A percentile compares a stretch with the other conserved stretches of the same genome.
Conservation (phyloP, 2,329 filamentous ascomycete species). For the Drechslerella stenobrocha region DNA sequence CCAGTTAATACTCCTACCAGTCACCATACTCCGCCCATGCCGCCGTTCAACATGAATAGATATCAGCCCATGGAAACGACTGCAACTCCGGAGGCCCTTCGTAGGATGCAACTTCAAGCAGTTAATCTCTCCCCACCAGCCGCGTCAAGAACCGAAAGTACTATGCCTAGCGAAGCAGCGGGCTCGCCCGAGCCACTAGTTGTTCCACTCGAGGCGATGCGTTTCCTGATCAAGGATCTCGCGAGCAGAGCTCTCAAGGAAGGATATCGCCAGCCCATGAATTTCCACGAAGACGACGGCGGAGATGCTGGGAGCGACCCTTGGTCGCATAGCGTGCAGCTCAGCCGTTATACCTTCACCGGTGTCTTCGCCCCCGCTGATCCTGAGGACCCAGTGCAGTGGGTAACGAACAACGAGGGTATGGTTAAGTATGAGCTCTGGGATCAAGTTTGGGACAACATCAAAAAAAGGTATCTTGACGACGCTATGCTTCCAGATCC, state of each 20-base stretch:
- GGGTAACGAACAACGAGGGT: constrained; percentile 24
- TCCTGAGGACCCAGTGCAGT: constrained; percentile 19
- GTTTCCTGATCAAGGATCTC: constrained; percentile 1
- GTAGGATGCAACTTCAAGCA: not conserved
- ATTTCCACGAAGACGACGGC: constrained; percentile 11
- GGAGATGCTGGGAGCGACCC: not conserved
- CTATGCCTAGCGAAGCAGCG: not conserved
- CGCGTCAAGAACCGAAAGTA: not conserved
- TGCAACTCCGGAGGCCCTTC: not conserved
- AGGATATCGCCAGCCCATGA: constrained; percentile 35
- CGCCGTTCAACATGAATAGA: too few relatives aligned
- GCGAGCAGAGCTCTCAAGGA: constrained; percentile 15
- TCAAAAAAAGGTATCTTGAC: constrained; percentile 13
- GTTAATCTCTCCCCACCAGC: not conserved
- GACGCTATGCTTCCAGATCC: constrained; percentile 23
- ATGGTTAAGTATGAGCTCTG: constrained; percentile 26
- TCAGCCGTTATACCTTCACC: constrained; percentile 9
- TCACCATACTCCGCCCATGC: too few relatives aligned
- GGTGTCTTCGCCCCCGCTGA: constrained; percentile 4
- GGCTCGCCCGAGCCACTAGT: constrained; percentile 6
- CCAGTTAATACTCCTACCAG: too few relatives aligned
- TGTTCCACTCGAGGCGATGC: not conserved
- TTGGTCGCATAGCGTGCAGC: not conserved
- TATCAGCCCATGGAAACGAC: too few relatives aligned
- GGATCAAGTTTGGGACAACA: constrained; percentile 12